Conservation (phyloP, 805 yeast genomes). For the Grigorovia humatica region DNA sequence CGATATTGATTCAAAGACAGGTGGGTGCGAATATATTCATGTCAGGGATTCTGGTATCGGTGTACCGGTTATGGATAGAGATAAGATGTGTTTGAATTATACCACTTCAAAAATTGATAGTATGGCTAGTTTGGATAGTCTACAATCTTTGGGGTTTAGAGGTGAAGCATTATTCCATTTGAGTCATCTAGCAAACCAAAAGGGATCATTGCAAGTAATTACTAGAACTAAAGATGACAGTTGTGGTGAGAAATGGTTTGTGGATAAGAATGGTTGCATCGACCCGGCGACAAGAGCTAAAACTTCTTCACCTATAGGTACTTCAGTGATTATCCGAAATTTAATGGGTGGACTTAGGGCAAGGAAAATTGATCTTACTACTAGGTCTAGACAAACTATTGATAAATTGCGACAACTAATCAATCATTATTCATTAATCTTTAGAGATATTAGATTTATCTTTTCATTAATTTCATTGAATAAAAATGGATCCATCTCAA, state of each 20-base stretch:
- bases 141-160: slow-evolving; percentile 36
- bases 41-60: slow-evolving; percentile 37
- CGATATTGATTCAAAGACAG: slow-evolving; percentile 32
- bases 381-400: slow-evolving; percentile 18
- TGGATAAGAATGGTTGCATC: slow-evolving; percentile 23
- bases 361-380: slow-evolving; percentile 24
- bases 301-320: slow-evolving; percentile 29
- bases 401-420: slow-evolving; percentile 19
- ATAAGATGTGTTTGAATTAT: slow-evolving; percentile 29
- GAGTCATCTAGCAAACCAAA: slow-evolving; percentile 18
- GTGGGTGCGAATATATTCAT: slow-evolving; percentile 26
- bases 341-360: slow-evolving; percentile 29
- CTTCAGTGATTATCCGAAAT: slow-evolving; percentile 26
- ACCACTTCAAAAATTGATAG: slow-evolving; percentile 35
- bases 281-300: slow-evolving; percentile 9
- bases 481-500: slow-evolving; percentile 11
- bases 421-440: slow-evolving; percentile 26
- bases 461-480: slow-evolving; percentile 13
- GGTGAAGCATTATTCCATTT: slow-evolving; percentile 40
- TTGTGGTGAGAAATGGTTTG: slow-evolving; percentile 31
- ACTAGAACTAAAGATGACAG: slow-evolving; percentile 26
- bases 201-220: slow-evolving; percentile 24
- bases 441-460: slow-evolving; percentile 26
- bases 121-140: slow-evolving; percentile 22
- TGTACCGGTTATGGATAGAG: slow-evolving; percentile 22